phyloP scores from a whole-genome alignment of 2,329 filamentous ascomycete genomes.

The Cladosporium halotolerans region DNA sequence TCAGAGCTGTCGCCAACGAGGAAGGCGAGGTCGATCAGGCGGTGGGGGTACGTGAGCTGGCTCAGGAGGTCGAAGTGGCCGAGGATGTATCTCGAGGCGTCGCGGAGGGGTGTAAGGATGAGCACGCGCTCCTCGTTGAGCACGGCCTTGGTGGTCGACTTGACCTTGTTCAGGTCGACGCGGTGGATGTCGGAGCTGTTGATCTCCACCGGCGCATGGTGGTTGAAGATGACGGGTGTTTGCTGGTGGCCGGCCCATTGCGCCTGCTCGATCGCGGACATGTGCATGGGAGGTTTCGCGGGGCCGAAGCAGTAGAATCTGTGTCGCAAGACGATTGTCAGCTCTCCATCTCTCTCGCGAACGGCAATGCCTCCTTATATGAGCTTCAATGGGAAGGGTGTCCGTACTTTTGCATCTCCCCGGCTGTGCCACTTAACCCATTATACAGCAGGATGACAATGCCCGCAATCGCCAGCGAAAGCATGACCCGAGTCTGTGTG shows the following conservation, averaged over 20 bases:
- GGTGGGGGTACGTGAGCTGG: slow-evolving; percentile 86
- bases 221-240: slow-evolving; percentile 94
- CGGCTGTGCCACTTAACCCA: slow-evolving; percentile 70
- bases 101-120: slow-evolving; percentile 86
- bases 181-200: slow-evolving; percentile 73
- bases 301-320: slow-evolving; percentile 98
- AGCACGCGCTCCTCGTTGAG: slow-evolving; percentile 80
- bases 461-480: slow-evolving; percentile 64
- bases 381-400: neutral
- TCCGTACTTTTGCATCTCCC: slow-evolving; percentile 78
- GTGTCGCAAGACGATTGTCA: slow-evolving; percentile 10
- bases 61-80: slow-evolving; percentile 92
- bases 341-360: neutral
- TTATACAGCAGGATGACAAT: slow-evolving; percentile 80
- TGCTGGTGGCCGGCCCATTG: slow-evolving; percentile 83
- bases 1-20: slow-evolving; percentile 87
- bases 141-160: slow-evolving; percentile 71
- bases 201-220: slow-evolving; percentile 79
- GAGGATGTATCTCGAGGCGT: slow-evolving; percentile 72
- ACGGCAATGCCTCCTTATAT: neutral
- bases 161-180: slow-evolving; percentile 78
- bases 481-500: slow-evolving; percentile 70
- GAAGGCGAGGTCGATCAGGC: slow-evolving; percentile 91
- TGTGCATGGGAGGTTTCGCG: slow-evolving; percentile 89
- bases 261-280: slow-evolving; percentile 84